Conservation (phyloP, 208 protist genomes). For the Wallacemonas collosoma region DNA sequence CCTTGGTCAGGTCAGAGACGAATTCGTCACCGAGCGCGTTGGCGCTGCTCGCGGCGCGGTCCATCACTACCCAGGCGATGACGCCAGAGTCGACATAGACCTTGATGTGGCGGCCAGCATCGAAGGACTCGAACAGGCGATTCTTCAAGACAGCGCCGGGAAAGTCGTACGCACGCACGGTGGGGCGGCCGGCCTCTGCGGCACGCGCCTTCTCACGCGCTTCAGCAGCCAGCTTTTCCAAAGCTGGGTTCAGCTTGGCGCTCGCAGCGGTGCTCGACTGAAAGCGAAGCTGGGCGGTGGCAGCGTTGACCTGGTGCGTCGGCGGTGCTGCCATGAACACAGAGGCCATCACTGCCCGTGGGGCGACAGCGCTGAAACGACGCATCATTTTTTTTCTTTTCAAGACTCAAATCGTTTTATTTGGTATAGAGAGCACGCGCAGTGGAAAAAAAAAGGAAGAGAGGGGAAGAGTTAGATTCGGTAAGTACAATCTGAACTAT, state of each 20-base stretch:
- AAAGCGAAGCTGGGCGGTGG: background rate
- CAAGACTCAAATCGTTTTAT: background rate
- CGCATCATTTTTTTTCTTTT: constrained; percentile 36
- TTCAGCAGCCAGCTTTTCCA: constrained; percentile 1
- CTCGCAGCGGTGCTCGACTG: background rate
- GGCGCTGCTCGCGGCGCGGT: constrained; percentile 68
- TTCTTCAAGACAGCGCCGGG: constrained; percentile 41
- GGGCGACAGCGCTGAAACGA: constrained; percentile 29
- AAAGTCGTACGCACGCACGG: constrained; percentile 51
- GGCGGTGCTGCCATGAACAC: background rate
- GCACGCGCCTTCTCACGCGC: constrained; percentile 10
- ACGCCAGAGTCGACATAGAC: constrained; percentile 74
- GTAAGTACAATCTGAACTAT: background rate
- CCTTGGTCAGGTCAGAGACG: constrained; percentile 45
- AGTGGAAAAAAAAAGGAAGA: background rate
- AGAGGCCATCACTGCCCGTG: constrained; percentile 7
- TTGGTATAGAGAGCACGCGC: background rate
- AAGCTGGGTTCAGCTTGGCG: background rate
- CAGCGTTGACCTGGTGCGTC: background rate
- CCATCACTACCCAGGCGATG: constrained; percentile 86
- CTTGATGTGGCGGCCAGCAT: constrained; percentile 61
- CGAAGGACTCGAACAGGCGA: constrained; percentile 52
- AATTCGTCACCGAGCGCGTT: constrained; percentile 79
- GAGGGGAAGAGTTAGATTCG: background rate
- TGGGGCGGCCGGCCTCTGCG: constrained; percentile 21